Conservation (phyloP, 257 asterid species). For the Voacanga thouarsii region DNA sequence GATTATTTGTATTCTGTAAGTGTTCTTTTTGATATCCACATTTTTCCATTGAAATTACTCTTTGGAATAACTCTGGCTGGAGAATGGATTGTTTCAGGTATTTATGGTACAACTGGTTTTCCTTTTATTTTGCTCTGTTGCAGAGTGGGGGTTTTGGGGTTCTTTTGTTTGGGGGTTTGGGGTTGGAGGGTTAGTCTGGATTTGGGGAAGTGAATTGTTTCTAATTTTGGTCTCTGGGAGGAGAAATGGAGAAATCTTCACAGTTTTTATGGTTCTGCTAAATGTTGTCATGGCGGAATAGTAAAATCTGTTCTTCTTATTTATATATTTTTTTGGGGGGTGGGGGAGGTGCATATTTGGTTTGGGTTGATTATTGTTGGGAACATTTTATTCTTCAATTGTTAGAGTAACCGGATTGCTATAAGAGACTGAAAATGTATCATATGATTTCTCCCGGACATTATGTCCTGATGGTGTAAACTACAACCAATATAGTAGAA, state of each 20-base stretch:
- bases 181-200: background rate
- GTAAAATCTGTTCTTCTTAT: background rate
- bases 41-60: background rate
- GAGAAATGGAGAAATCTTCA: background rate
- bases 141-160: too few species aligned
- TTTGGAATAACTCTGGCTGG: background rate
- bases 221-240: background rate
- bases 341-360: too few species aligned
- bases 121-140: background rate
- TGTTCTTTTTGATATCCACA: background rate
- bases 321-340: too few species aligned
- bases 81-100: background rate
- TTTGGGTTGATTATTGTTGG: background rate
- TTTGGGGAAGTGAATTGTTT: background rate
- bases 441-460: background rate
- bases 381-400: background rate
- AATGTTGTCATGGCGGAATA: background rate
- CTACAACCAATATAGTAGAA: background rate
- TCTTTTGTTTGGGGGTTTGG: background rate
- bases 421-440: background rate
- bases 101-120: background rate
- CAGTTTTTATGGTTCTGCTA: background rate
- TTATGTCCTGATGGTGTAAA: background rate
- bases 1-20: slow-evolving; percentile 83
- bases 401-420: background rate